phyloP scores from a whole-genome alignment of 495 filamentous ascomycete genomes.

The Gamarada debralockiae region DNA sequence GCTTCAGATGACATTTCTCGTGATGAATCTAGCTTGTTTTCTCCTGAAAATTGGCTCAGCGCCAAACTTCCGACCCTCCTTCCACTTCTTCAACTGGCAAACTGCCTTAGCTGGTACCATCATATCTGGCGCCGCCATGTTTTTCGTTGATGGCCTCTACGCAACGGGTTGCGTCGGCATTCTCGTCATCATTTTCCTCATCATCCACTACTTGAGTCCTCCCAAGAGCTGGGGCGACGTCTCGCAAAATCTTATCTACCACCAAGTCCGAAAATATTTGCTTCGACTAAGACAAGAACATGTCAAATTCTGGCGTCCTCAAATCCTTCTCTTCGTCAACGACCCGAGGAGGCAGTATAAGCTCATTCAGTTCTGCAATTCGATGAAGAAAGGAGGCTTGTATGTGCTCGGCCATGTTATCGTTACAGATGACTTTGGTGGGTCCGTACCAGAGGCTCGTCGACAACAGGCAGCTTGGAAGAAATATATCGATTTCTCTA shows the following conservation, averaged over 20 bases:
- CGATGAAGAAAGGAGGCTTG: constrained; percentile 80
- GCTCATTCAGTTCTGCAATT: constrained; percentile 88
- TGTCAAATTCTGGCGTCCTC: constrained; percentile 89
- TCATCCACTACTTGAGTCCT: constrained; percentile 81
- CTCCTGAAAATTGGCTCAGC: constrained; percentile 89
- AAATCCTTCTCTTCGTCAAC: constrained; percentile 80
- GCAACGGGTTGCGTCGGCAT: constrained; percentile 72
- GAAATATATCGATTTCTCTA: constrained; percentile 81
- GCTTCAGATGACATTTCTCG: constrained; percentile 61
- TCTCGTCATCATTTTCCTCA: constrained; percentile 68
- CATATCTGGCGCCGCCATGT: constrained; percentile 75
- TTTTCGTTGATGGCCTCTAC: constrained; percentile 83
- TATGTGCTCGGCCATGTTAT: constrained; percentile 88
- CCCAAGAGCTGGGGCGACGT: constrained; percentile 91
- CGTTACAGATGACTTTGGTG: constrained; percentile 75
- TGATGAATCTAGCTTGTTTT: constrained; percentile 84
- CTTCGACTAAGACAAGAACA: constrained; percentile 80
- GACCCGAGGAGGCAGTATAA: constrained; percentile 73
- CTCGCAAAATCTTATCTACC: constrained; percentile 84
- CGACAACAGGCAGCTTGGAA: constrained; percentile 79
- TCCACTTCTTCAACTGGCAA: constrained; percentile 85
- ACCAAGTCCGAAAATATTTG: constrained; percentile 87
- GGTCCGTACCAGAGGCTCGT: constrained; percentile 75
- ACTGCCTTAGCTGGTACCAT: constrained; percentile 73
- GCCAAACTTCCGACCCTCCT: constrained; percentile 84